Conservation (phyloP, 805 yeast genomes). For the Saccharomycopsis sp. region DNA sequence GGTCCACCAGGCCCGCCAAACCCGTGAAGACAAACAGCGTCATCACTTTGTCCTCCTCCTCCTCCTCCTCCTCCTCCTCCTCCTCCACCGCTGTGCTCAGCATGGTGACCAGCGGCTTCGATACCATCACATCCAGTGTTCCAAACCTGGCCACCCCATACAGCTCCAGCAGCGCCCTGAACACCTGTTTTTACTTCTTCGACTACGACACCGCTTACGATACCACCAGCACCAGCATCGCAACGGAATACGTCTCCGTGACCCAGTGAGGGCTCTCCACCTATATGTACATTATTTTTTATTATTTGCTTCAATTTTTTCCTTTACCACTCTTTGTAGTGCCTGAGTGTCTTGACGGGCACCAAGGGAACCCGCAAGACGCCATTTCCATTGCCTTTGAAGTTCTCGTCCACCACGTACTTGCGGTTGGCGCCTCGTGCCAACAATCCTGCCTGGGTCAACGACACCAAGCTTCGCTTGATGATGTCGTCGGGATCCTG, state of each 20-base stretch:
- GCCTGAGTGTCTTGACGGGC: not conserved
- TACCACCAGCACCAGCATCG: slow-evolving; percentile 6
- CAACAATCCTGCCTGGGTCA: not conserved
- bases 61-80: not conserved
- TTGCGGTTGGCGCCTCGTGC: not conserved
- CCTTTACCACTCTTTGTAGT: not conserved
- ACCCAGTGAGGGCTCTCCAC: slow-evolving; percentile 2
- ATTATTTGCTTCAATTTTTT: not conserved
- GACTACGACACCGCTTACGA: slow-evolving; percentile 11
- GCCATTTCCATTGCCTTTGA: not conserved
- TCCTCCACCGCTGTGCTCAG: not conserved
- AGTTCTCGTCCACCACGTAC: not conserved
- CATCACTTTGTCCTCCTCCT: not conserved
- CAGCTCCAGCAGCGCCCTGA: slow-evolving; percentile 6
- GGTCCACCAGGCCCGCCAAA: not conserved
- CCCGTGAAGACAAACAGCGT: not conserved
- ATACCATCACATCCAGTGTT: slow-evolving; percentile 12
- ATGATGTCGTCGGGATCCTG: not conserved
- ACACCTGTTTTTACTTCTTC: slow-evolving; percentile 18
- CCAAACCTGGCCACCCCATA: slow-evolving; percentile 8
- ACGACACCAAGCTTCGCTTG: not conserved
- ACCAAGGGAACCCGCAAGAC: slow-evolving; percentile 2
- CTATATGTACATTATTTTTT: not conserved
- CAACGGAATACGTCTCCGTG: slow-evolving; percentile 9
- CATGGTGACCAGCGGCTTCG: not conserved